phyloP scores from a whole-genome alignment of 192 early-diverging fungal species.

The Gaertneriomyces sp. region DNA sequence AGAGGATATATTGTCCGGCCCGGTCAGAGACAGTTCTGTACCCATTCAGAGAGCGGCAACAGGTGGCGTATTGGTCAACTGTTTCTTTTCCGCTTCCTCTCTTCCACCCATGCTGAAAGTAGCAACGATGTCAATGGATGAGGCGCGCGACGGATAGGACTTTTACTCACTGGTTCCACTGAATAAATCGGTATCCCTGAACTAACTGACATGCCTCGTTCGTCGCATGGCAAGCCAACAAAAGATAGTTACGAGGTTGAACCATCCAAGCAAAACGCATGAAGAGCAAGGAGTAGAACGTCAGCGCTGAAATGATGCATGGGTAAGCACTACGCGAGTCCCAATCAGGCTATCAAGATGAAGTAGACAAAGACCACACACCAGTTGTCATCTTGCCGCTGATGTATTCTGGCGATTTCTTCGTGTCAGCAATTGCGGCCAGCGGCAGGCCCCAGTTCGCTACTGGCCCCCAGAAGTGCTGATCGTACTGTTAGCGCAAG shows the following conservation, averaged over 20 bases:
- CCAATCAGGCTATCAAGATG: neutral
- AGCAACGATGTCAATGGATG: constrained; percentile 1
- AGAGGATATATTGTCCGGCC: too few species aligned
- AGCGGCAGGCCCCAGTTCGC: constrained; percentile 88
- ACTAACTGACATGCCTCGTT: constrained; percentile 87
- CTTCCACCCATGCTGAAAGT: constrained; percentile 21
- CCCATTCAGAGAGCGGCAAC: too few species aligned
- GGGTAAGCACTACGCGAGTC: neutral
- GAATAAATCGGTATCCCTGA: constrained; percentile 80
- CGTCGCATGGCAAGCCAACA: constrained; percentile 90
- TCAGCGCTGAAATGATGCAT: constrained; percentile 53
- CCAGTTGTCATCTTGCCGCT: constrained; percentile 90
- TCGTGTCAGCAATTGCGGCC: constrained; percentile 88
- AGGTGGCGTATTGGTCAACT: too few species aligned
- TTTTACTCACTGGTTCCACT: constrained; percentile 58
- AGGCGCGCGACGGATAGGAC: neutral
- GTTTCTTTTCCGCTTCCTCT: neutral
- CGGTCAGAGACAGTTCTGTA: too few species aligned
- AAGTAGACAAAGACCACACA: constrained; percentile 18
- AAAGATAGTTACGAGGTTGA: constrained; percentile 80
- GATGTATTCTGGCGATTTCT: constrained; percentile 87
- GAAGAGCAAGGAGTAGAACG: constrained; percentile 85
- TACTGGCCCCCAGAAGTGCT: constrained; percentile 59
- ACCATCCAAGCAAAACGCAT: constrained; percentile 96
- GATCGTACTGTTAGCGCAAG: neutral